phyloP scores from a whole-genome alignment of 768 basidiomycete species.

The Naematelia aurantialba region DNA sequence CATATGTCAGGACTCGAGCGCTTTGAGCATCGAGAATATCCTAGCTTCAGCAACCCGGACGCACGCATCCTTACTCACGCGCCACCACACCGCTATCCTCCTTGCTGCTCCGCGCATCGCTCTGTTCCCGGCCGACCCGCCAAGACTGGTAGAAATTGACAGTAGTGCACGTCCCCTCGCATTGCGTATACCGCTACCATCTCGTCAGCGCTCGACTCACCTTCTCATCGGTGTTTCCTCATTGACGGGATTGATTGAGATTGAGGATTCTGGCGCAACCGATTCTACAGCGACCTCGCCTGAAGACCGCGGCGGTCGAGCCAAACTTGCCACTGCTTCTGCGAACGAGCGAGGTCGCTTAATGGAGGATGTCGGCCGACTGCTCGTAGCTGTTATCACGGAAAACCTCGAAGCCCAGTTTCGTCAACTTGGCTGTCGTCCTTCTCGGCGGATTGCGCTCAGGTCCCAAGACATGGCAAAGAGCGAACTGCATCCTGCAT shows the following conservation, averaged over 20 bases:
- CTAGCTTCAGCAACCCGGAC: conserved; percentile 62
- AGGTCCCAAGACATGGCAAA: conserved; percentile 64
- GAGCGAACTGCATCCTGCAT: conserved; percentile 56
- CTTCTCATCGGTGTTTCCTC: conserved; percentile 71
- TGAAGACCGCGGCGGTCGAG: conserved; percentile 66
- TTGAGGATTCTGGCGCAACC: conserved; percentile 65
- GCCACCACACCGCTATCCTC: conserved; percentile 17
- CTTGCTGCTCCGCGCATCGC: conserved; percentile 24
- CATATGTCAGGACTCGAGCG: conserved; percentile 58
- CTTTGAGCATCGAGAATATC: conserved; percentile 71
- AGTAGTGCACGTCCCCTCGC: conserved; percentile 14
- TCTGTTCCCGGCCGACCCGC: conserved; percentile 24
- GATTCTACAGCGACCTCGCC: conserved; percentile 55
- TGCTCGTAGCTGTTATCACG: conserved; percentile 66
- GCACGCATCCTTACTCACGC: conserved; percentile 55
- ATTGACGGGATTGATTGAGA: conserved; percentile 70
- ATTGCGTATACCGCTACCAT: conserved; percentile 36
- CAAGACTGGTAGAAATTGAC: conserved; percentile 45
- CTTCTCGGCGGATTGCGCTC: conserved; percentile 67
- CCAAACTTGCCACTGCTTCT: conserved; percentile 59
- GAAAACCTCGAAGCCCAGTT: conserved; percentile 80
- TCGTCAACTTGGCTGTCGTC: conserved; percentile 73
- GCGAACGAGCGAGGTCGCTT: conserved; percentile 69
- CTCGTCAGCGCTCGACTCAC: conserved; percentile 10
- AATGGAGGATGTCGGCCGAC: conserved; percentile 57